Conservation (phyloP, 2,329 filamentous ascomycete genomes). For the Fusarium haematococcum region DNA sequence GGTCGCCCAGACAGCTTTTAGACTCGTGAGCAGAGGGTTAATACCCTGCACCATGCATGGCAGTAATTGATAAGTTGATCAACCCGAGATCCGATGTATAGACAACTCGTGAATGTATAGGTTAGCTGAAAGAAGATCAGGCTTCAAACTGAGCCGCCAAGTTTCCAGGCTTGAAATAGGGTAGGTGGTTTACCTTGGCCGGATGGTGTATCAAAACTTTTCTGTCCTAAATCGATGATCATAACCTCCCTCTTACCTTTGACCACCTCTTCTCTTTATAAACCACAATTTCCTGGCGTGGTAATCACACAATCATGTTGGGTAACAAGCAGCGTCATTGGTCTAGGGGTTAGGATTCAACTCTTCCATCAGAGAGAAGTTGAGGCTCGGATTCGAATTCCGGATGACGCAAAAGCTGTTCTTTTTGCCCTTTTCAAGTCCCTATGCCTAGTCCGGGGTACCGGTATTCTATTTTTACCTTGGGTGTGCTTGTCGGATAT, state of each 20-base stretch:
- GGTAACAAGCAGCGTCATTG: slow-evolving; percentile 1
- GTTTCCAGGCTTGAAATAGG: background rate
- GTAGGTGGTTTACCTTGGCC: background rate
- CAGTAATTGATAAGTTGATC: background rate
- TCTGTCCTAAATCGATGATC: background rate
- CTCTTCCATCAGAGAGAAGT: slow-evolving; percentile 28
- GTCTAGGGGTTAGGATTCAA: slow-evolving; percentile 31
- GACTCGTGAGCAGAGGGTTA: background rate
- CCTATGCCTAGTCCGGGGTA: fast-evolving
- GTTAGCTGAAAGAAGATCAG: background rate
- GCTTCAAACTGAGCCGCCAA: background rate
- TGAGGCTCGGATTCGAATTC: slow-evolving; percentile 31
- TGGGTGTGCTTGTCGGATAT: background rate
- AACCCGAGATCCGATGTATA: background rate
- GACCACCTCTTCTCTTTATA: background rate
- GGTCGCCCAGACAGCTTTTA: background rate
- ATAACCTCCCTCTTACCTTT: background rate
- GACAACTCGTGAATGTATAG: background rate
- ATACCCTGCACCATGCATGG: background rate
- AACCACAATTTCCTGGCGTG: background rate
- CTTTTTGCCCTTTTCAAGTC: background rate
- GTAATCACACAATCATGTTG: background rate
- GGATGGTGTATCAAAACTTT: background rate
- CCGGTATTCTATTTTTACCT: background rate
- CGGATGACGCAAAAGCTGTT: slow-evolving; percentile 16